phyloP scores from a whole-genome alignment of 306 rosid species.

The Phaseolus lunatus region DNA sequence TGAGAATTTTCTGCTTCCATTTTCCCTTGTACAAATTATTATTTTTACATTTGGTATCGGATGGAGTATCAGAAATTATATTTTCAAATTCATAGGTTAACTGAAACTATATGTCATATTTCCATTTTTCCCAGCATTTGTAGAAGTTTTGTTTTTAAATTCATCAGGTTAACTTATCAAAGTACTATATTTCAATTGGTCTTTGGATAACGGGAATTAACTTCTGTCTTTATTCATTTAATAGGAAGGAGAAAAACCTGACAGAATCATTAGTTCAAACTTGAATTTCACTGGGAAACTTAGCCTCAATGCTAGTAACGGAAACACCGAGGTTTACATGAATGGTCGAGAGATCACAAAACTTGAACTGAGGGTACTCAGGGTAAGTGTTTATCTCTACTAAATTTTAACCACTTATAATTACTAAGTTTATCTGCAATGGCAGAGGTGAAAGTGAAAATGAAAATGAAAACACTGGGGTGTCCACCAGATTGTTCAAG shows the following conservation, averaged over 20 bases:
- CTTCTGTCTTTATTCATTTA: conserved; percentile 44
- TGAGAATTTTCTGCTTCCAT: conserved; percentile 33
- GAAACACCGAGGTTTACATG: conserved; percentile 92
- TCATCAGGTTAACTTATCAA: conserved; percentile 19
- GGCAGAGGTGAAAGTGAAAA: conserved; percentile 24
- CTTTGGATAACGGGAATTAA: conserved; percentile 18
- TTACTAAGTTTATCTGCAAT: conserved; percentile 35
- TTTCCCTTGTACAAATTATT: conserved; percentile 22
- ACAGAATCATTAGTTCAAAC: conserved; percentile 90
- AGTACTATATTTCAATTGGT: conserved; percentile 21
- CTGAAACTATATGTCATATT: not conserved
- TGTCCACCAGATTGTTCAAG: conserved; percentile 16
- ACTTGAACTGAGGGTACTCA: conserved; percentile 92
- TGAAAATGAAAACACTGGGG: conserved; percentile 12
- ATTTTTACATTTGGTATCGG: conserved; percentile 13
- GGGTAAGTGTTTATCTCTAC: conserved; percentile 57
- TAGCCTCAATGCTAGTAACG: conserved; percentile 78
- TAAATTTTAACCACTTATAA: not conserved
- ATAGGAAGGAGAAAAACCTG: conserved; percentile 97
- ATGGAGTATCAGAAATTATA: conserved; percentile 4
- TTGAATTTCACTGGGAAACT: conserved; percentile 89
- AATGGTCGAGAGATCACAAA: conserved; percentile 97
- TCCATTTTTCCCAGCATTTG: conserved; percentile 20
- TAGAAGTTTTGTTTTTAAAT: conserved; percentile 3
- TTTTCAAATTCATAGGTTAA: conserved; percentile 17